Base-by-base conservation (phyloP, 257 asterid genomes). In the Leonotis leonurus region DNA sequence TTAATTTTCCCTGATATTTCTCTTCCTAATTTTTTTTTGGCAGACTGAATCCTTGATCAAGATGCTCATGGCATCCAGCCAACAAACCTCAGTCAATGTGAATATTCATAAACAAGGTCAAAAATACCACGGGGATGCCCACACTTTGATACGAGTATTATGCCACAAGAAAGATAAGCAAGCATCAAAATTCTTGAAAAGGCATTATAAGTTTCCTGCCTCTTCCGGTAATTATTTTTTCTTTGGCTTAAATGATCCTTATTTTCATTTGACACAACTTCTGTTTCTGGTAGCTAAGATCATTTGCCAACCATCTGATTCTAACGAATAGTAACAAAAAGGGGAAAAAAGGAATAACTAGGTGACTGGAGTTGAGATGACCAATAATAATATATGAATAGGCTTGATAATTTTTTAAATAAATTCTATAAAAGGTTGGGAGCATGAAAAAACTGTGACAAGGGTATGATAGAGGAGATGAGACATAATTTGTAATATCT, bases 141-240 rank as follows among this genome's bases (percentile, higher is more conserved):
- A 89, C 68, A 86, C 95, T 46, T 79, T 92, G 65, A 71, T 92
- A 67, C 87, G 99, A 41, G 84, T 92, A 21, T 64, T 92, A 70
- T 92, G 99, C 75, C 99, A 92, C 83, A 86, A 89, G 82, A 85
- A 86, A 76, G 99, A 92, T 66, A 80, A 72, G 66, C 88, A 80
- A 68, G 97, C 99, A 57, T 92, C 97, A 1, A 89, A 74, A 72
- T 92, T 92, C 79, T 69, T 92, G 55, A 92, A 89, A 75, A 79
- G 43, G 67, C 88, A 87, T 48, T 92, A 92, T 60, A 84, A 76
- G 39, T 85, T 92, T 71, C 99, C 95, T 51, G 75, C 94, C 68
- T 89, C 99, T 37, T 92, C 97, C 45, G 96, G 99, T 92, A 73
- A 44, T 13, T 32, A 40, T 50, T 48, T 9, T 67, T 54, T 55